Base-by-base conservation (phyloP, 805 yeast species). In the Cyberlindnera xishuangbannaensis region DNA sequence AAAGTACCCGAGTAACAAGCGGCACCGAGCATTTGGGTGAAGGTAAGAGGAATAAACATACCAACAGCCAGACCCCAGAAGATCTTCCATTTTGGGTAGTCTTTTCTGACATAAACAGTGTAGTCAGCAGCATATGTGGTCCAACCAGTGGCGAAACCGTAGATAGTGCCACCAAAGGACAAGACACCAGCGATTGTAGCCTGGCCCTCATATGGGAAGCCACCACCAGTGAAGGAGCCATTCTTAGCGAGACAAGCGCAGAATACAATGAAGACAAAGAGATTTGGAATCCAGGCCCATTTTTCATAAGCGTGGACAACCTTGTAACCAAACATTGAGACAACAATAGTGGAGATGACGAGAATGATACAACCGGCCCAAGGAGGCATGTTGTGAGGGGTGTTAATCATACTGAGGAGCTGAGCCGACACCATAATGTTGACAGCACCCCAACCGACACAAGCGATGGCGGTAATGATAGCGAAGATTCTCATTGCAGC, bases 371-470 rank as follows among this genome's bases (percentile, higher is more conserved):
- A 80, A 22, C 92, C 96, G 24, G 86, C 96, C 92, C 95, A 83
- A 24, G 90, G 83, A 25, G 97, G 96, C 46, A 81, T 64, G 41
- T 66, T 48, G 39, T 61, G 61, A 31, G 64, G 60, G 25, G 64
- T 64, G 65, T 85, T 85, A 40, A 88, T 80, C 53, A 82, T 75
- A 61, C 80, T 77, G 39, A 87, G 65, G 43, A 87, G 64, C 58
- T 85, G 92, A 16, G 95, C 95, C 22, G 92, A 77, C 19, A 87
- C 82, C 74, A 87, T 83, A 41, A 83, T 84, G 61, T 88, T 88
- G 30, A 86, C 90, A 8, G 95, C 85, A 60, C 92, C 83, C 97
- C 97, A 88, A 49, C 97, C 96, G 36, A 87, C 75, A 71, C 95
- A 84, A 18, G 95, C 88, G 42, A 88, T 59, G 51, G 78, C 72